A percentile compares a stretch with the other conserved stretches of the same genome.
Conservation (phyloP, 371 early-diverging fungal species). For the Mortierella sp. region DNA sequence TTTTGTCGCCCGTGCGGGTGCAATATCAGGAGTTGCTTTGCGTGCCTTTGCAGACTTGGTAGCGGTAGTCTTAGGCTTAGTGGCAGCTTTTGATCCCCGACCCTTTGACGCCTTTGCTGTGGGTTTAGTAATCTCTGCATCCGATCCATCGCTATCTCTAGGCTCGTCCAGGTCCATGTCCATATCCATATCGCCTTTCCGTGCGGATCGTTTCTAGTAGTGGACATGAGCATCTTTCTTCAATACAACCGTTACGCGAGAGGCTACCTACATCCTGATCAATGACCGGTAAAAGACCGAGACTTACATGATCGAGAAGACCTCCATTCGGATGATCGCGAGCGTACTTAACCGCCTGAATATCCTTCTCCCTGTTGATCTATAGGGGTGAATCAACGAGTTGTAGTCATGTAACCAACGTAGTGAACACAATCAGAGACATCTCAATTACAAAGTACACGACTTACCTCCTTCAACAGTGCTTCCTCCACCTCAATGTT, state of each 20-base stretch:
- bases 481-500: constrained; percentile 50
- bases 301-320: constrained; percentile 23
- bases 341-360: constrained; percentile 28
- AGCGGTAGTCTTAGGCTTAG: not conserved
- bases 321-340: constrained; percentile 27
- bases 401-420: too few species aligned
- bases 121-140: not conserved
- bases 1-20: not conserved
- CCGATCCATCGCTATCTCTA: not conserved
- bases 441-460: too few species aligned
- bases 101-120: constrained; percentile 3
- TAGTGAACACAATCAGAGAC: too few species aligned
- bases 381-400: not conserved
- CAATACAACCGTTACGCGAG: too few species aligned
- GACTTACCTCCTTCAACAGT: constrained; percentile 34
- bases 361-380: constrained; percentile 49
- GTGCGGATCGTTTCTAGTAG: constrained; percentile 17
- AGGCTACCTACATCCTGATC: too few species aligned
- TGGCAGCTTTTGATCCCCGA: not conserved
- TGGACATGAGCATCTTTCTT: too few species aligned
- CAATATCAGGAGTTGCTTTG: not conserved
- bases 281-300: not conserved
- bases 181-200: constrained; percentile 10
- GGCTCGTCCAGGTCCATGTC: constrained; percentile 7
- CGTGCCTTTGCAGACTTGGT: not conserved